These are phyloP conservation scores for Backusella tuberculispora DNA, from an alignment of 192 early-diverging fungal genomes.

Conservation along the genomic window DNA sequence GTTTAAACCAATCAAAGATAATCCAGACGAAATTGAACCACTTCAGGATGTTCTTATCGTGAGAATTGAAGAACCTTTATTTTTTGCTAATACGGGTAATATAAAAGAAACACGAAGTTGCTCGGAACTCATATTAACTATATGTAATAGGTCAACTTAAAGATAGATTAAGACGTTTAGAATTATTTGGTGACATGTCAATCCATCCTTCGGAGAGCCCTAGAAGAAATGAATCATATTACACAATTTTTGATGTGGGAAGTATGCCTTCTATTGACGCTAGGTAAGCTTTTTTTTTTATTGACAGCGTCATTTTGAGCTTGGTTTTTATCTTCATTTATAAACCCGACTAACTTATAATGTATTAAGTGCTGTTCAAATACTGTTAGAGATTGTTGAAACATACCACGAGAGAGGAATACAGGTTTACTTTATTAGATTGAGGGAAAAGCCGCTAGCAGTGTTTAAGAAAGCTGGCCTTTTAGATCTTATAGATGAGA, in stretches of 20 bases:
- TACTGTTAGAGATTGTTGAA: slow-evolving; percentile 87
- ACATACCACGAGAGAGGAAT: slow-evolving; percentile 81
- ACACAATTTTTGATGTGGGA: slow-evolving; percentile 91
- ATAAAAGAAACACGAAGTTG: background rate
- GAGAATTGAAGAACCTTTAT: slow-evolving; percentile 89
- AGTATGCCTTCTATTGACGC: slow-evolving; percentile 91
- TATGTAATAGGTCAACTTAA: slow-evolving; percentile 79
- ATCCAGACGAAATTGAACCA: slow-evolving; percentile 66
- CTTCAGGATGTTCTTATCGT: slow-evolving; percentile 87
- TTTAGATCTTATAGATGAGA: slow-evolving; percentile 59
- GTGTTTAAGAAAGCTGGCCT: slow-evolving; percentile 77
- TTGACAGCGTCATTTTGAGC: background rate
- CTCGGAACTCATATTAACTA: background rate
- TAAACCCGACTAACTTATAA: background rate
- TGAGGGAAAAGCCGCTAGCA: slow-evolving; percentile 69
- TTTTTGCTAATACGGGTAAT: slow-evolving; percentile 87
- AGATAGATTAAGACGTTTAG: slow-evolving; percentile 91
- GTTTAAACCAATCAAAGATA: slow-evolving; percentile 69
- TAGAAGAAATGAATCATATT: slow-evolving; percentile 62
- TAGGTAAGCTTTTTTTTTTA: slow-evolving; percentile 37
- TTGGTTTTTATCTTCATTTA: background rate
- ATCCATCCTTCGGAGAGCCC: slow-evolving; percentile 94
- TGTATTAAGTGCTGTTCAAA: slow-evolving; percentile 52
- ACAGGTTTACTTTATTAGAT: slow-evolving; percentile 86
- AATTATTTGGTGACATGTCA: slow-evolving; percentile 90